phyloP scores from a whole-genome alignment of 2,329 filamentous ascomycete species.

The Penicillium sp. region DNA sequence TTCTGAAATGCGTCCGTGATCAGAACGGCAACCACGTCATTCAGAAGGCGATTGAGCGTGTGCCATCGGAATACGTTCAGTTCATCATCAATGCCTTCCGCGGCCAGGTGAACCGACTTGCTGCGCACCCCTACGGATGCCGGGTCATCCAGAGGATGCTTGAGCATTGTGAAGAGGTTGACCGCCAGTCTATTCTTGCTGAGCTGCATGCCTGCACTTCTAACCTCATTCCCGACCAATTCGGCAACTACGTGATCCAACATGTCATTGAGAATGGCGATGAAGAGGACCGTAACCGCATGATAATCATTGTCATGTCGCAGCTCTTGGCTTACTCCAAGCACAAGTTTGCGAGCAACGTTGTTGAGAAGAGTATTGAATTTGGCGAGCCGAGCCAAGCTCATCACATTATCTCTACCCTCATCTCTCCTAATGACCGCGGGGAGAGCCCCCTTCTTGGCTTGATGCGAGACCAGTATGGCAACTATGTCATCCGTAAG shows the following conservation, averaged over 20 bases:
- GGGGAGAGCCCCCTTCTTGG: constrained; percentile 69
- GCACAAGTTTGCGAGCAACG: constrained; percentile 96
- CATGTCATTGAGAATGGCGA: constrained; percentile 82
- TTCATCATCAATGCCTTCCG: constrained; percentile 83
- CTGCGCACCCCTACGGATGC: constrained; percentile 82
- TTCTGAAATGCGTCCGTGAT: constrained; percentile 77
- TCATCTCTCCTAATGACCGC: constrained; percentile 61
- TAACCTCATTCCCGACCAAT: constrained; percentile 79
- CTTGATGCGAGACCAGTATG: constrained; percentile 87
- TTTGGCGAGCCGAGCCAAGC: constrained; percentile 70
- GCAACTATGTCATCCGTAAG: constrained; percentile 96
- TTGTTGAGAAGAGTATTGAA: constrained; percentile 89
- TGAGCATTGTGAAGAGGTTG: constrained; percentile 72
- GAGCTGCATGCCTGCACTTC: constrained; percentile 75
- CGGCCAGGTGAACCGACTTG: constrained; percentile 70
- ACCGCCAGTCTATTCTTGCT: constrained; percentile 69
- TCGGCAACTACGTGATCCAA: constrained; percentile 94
- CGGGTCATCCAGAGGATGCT: constrained; percentile 91
- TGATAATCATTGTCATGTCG: constrained; percentile 71
- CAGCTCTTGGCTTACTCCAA: constrained; percentile 77
- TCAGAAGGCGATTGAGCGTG: constrained; percentile 84
- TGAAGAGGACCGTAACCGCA: constrained; percentile 67
- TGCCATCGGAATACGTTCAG: constrained; percentile 74
- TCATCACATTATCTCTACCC: constrained; percentile 63
- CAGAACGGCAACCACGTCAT: constrained; percentile 96